Base-by-base conservation (phyloP, 108 stramenopile species). In the Hondaea fermentalgiana region DNA sequence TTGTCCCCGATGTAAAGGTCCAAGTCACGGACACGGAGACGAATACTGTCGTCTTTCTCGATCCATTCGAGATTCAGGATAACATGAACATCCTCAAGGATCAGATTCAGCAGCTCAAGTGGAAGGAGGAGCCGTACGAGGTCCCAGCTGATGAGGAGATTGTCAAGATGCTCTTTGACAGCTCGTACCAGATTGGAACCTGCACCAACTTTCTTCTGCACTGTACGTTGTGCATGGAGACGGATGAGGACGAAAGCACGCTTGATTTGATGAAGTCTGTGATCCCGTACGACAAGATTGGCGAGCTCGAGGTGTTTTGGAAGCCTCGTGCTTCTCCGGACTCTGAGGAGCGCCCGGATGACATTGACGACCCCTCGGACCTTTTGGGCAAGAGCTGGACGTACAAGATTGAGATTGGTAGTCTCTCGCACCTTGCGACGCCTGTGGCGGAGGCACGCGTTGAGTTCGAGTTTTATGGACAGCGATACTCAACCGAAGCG, bases 371-470 rank as follows among this genome's bases (percentile, higher is more conserved):
- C 44, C 90, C 91, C 21, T 91, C 92, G 8, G 92, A 94, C 71
- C 89, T 94, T 17, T 14, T 94, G 8, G 94, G 94, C 25, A 91
- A 92, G 87, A 89, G 92, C 4, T 94, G 94, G 94, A 93, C 93
- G 16, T 94, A 93, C 91, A 88, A 69, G 88, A 29, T 92, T 47
- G 47, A 55, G 55, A 92, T 92, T 35, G 76, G 76, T 72, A 29
- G 21, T 2, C 47, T 60, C 57, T 53, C 88, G 44, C 57, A 90
- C 58, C 72, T 92, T 28, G 72, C 90, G 23, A 88, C 90, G 51
- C 88, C 71, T 5, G 88, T 87, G n/a, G 60, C 60, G 14, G 44
- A 60, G 57, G 89, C 87, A 35, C 88, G 90, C 53, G 87, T 92
- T 21, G 60, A 51, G 55, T 92, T 90, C 76, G 57, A 88, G 49